Percentiles rank a stretch among this genome's conserved stretches.
phyloP scores from a whole-genome alignment of 2,329 filamentous ascomycete genomes.

The Aspergillus fumigatiaffinis region DNA sequence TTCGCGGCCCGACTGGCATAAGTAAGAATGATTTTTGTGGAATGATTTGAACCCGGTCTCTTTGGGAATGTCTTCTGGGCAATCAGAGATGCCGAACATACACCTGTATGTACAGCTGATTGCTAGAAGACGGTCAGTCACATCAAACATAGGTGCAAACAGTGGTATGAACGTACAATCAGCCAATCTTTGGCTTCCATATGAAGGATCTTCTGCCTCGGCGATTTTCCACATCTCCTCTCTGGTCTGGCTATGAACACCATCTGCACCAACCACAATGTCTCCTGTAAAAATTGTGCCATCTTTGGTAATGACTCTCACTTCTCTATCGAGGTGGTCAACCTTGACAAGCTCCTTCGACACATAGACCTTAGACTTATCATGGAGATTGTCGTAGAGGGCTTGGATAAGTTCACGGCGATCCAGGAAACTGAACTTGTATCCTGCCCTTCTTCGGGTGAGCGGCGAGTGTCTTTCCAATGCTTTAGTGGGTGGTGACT shows the following conservation, averaged over 20 bases:
- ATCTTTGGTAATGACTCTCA: conserved; percentile 31
- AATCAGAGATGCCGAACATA: conserved; percentile 19
- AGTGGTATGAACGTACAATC: too few species aligned
- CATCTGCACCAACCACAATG: conserved; percentile 44
- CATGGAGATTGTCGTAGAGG: conserved; percentile 29
- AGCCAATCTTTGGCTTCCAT: too few species aligned
- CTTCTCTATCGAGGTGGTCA: conserved; percentile 13
- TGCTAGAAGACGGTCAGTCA: conserved; percentile 5
- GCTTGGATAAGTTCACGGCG: conserved; percentile 33
- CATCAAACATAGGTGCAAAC: too few species aligned
- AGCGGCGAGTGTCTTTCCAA: too few species aligned
- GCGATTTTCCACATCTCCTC: conserved; percentile 26
- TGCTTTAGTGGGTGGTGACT: neutral
- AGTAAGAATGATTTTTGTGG: conserved; percentile 14
- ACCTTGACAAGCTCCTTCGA: conserved; percentile 21
- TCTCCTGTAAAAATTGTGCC: conserved; percentile 31
- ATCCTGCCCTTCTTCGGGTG: neutral
- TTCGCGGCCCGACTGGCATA: conserved; percentile 5
- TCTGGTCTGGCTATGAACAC: conserved; percentile 39
- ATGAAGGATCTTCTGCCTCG: too few species aligned
- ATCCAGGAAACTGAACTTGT: conserved; percentile 26
- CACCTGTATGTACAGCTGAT: conserved; percentile 16
- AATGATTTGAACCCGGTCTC: conserved; percentile 5
- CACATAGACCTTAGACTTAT: conserved; percentile 25
- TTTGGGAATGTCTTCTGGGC: conserved; percentile 4